phyloP scores from a whole-genome alignment of 768 basidiomycete genomes.

The Terana coerulea region DNA sequence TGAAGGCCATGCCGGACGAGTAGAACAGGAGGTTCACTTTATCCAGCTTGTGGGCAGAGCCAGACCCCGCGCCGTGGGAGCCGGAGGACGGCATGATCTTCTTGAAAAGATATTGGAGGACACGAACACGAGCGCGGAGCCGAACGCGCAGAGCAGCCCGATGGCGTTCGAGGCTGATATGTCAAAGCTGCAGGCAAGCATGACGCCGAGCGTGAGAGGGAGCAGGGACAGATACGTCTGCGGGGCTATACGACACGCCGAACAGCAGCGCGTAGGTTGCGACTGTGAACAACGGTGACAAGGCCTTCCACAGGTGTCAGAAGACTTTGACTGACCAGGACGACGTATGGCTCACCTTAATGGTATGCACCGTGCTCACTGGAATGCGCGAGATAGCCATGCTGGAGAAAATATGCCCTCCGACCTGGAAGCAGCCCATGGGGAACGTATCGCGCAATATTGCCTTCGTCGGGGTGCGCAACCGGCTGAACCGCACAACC shows the following conservation, averaged over 20 bases:
- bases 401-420: slow-evolving; percentile 96
- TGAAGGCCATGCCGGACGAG: slow-evolving; percentile 90
- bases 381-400: slow-evolving; percentile 96
- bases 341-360: slow-evolving; percentile 66
- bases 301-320: slow-evolving; percentile 66
- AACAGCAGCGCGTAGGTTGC: slow-evolving; percentile 93
- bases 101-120: slow-evolving; percentile 99
- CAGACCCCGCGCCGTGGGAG: slow-evolving; percentile 34
- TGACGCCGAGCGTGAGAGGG: slow-evolving; percentile 94
- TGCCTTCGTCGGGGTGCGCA: slow-evolving; percentile 67
- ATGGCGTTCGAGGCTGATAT: slow-evolving; percentile 79
- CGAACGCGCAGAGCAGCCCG: slow-evolving; percentile 94
- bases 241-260: slow-evolving; percentile 86
- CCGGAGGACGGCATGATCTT: slow-evolving; percentile 82
- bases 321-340: background rate
- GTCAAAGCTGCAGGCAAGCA: slow-evolving; percentile 95
- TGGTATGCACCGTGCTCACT: slow-evolving; percentile 97
- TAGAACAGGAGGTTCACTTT: slow-evolving; percentile 96
- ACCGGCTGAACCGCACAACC: slow-evolving; percentile 54
- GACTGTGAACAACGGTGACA: slow-evolving; percentile 97
- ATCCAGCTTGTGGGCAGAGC: slow-evolving; percentile 76
- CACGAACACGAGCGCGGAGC: slow-evolving; percentile 95
- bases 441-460: slow-evolving; percentile 81
- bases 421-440: slow-evolving; percentile 98
- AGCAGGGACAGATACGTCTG: slow-evolving; percentile 91